Evolutionary conservation across 2,329 filamentous ascomycete genomes (phyloP).

Genomic region (Colletotrichum lupini): DNA sequence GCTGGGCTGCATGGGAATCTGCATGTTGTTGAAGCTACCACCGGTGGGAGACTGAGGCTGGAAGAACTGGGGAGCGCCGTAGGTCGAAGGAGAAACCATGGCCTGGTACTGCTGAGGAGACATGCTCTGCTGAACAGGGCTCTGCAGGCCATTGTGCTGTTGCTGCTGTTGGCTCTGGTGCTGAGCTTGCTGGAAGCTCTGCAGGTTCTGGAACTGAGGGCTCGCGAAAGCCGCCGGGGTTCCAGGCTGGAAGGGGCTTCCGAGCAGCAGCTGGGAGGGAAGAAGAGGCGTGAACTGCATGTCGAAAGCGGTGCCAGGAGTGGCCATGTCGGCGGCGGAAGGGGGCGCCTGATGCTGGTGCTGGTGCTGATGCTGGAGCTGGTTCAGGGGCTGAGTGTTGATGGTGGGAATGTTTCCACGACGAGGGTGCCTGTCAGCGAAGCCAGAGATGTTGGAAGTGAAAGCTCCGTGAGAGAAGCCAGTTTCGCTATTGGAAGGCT

Average conservation of each 20-base stretch:
- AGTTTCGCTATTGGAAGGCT: constrained; percentile 85
- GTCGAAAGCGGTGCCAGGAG: constrained; percentile 89
- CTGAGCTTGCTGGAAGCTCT: constrained; percentile 74
- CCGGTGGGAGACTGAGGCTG: constrained; percentile 90
- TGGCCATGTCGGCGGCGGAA: constrained; percentile 79
- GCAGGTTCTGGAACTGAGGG: constrained; percentile 89
- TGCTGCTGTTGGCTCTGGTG: constrained; percentile 66
- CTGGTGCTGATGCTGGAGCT: constrained; percentile 43
- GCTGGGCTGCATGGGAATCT: constrained; percentile 70
- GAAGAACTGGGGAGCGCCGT: constrained; percentile 84
- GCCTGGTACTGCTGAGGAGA: constrained; percentile 87
- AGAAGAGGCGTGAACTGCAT: constrained; percentile 99
- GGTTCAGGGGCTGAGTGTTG: constrained; percentile 71
- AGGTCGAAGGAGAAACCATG: constrained; percentile 86
- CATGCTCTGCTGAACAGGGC: constrained; percentile 80
- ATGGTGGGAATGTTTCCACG: constrained; percentile 90
- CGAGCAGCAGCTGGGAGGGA: constrained; percentile 92
- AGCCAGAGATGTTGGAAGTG: constrained; percentile 85
- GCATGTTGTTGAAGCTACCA: constrained; percentile 69
- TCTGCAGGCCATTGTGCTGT: constrained; percentile 73
- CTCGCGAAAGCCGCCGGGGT: constrained; percentile 91
- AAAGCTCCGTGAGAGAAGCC: constrained; percentile 95
- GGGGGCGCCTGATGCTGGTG: constrained; percentile 53
- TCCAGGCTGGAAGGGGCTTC: constrained; percentile 96
- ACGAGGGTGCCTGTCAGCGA: constrained; percentile 87